Base-by-base conservation (phyloP, 1,139 yeast species). In the Kodamaea arcana region DNA sequence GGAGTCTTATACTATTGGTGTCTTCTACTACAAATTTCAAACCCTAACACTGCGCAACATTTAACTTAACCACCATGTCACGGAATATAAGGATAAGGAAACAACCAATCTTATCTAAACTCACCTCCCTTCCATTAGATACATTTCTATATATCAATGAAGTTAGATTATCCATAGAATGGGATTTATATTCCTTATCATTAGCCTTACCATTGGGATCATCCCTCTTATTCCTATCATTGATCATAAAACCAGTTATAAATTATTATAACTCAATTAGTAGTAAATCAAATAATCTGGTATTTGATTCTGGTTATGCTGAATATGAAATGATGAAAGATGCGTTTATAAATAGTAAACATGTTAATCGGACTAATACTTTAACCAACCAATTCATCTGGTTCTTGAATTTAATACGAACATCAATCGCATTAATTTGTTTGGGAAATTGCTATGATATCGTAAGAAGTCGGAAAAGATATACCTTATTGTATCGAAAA, bases 81-180 rank as follows among this genome's bases (percentile, higher is more conserved):
- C 28, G 28, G 12, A n/a, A n/a, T n/a, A n/a, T n/a, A n/a, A 12
- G 28, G 17, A 24, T 43, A 12, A 36, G 44, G 15, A 48, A 40
- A 17, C 50, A 45, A 42, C 61, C 75, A 23, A 42, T 72, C 16
- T 37, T 61, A 32, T 62, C 74, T 18, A 58, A 60, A 40, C 40
- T 77, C 21, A 59, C 59, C 39, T 57, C 74, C n/a, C 70, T 72
- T 33, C 87, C 87, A 0, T 65, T 76, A 39, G 90, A 82, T 48
- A 44, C 72, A 24, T 64, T 69, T 34, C 60, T 81, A 4, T 63
- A 68, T 32, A 34, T 75, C 24, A 77, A 78, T 46, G 88, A 82
- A 50, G 49, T 60, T 10, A 45, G 77, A 14, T 68, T 70, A 32
- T 60, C 79, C 4, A 72, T 80, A 4, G 84, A 81, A 39, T 82